Conservation (phyloP, 768 basidiomycete genomes). For the Artomyces pyxidatus region DNA sequence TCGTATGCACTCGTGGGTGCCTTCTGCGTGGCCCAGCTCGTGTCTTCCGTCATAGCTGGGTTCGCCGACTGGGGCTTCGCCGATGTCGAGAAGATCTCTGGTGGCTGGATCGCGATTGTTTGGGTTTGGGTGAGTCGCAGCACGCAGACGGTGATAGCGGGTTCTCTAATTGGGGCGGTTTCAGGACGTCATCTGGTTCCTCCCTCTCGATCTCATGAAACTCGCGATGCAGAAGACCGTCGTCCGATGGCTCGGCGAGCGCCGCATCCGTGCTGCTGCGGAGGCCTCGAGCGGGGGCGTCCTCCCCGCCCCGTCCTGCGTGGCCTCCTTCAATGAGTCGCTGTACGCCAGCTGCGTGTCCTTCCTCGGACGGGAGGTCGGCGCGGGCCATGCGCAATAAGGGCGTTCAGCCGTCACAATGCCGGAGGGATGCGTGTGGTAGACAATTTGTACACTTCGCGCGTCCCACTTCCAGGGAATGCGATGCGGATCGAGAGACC, state of each 20-base stretch:
- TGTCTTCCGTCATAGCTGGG: slow-evolving; percentile 92
- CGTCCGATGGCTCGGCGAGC: slow-evolving; percentile 75
- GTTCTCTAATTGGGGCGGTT: not conserved
- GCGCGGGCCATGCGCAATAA: too few relatives aligned
- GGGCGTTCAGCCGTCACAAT: too few relatives aligned
- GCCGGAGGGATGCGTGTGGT: too few relatives aligned
- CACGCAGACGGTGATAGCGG: not conserved
- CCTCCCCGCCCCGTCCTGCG: slow-evolving; percentile 83
- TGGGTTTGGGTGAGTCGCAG: slow-evolving; percentile 79
- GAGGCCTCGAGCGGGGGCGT: slow-evolving; percentile 40
- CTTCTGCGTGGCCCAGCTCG: slow-evolving; percentile 88
- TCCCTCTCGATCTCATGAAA: slow-evolving; percentile 93
- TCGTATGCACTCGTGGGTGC: slow-evolving; percentile 83
- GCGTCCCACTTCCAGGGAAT: too few relatives aligned
- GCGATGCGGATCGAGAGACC: too few relatives aligned
- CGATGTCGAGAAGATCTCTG: slow-evolving; percentile 66
- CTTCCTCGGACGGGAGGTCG: slow-evolving; percentile 90
- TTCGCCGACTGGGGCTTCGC: slow-evolving; percentile 97
- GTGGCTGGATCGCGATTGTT: slow-evolving; percentile 94
- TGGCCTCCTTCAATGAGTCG: slow-evolving; percentile 83
- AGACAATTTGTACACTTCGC: too few relatives aligned
- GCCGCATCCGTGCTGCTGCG: slow-evolving; percentile 34
- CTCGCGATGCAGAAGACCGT: slow-evolving; percentile 93
- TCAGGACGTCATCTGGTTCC: slow-evolving; percentile 92
- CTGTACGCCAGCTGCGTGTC: slow-evolving; percentile 92